Evolutionary conservation across 495 filamentous ascomycete species (phyloP), one percentile per base, ranked within the genome.

Genomic region (Trichoderma orchidacearum): DNA sequence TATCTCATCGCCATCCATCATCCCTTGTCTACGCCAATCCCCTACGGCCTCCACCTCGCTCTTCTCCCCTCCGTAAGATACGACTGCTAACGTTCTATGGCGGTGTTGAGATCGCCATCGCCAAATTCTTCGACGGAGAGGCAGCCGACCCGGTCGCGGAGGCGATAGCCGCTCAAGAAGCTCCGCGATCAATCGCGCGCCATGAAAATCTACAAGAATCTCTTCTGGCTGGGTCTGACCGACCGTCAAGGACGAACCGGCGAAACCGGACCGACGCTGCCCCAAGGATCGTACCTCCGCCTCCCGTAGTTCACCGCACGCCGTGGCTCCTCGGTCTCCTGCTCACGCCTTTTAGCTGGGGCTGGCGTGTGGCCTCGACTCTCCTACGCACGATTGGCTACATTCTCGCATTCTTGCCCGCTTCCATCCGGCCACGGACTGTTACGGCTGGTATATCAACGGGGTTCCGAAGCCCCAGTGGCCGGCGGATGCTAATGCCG

Each of bases 51-150:
- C n/a, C n/a, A n/a, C n/a, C n/a, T n/a, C n/a, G n/a, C n/a, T n/a
- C n/a, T n/a, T n/a, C n/a, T n/a, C n/a, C n/a, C n/a, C n/a, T n/a
- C n/a, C n/a, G n/a, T n/a, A n/a, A n/a, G n/a, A n/a, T n/a, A n/a
- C n/a, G n/a, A n/a, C n/a, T 27, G 21, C 41, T 48, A 28, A 48
- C 41, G 21, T 9, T 7, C 21, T 23, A 11, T 23, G 5, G 23
- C 21, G 27, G 15, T 27, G 21, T 48, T 11, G 1, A 98, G 86
- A 94, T 97, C 59, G 93, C 93, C 30, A 87, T 98, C 53, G 80
- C 93, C 52, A 92, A 92, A 64, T 97, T 97, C 80, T 98, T 96
- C 66, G 93, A 97, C 66, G 93, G 94, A 53, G 94, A 97, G 70
- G 81, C 85, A 4, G 80, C 87, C 32, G 88, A 95, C 64, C 85